Evolutionary conservation across 495 filamentous ascomycete genomes (phyloP), one percentile per base, ranked within the genome.

Genomic region (Xylaria flabelliformis): DNA sequence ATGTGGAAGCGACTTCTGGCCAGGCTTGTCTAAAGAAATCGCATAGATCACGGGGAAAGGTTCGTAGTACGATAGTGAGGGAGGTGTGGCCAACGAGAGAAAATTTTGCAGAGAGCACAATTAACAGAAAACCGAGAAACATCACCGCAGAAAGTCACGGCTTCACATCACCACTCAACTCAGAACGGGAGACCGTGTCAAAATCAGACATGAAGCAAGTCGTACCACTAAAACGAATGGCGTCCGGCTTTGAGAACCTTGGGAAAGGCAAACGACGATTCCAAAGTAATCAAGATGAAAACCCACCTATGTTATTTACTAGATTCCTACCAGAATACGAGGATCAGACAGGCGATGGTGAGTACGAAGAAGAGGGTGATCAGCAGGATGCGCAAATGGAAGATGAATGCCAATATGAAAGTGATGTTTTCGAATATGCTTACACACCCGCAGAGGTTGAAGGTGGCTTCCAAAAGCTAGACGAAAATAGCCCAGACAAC

Each of bases 41-140:
- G 21, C 26, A 48, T 50, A 71, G 56, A 46, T 42, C 26, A 26
- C 63, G 65, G 39, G 62, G 41, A 24, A 70, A 46, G 26, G 34
- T 17, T 42, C 58, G 62, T 2, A 70, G 59, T 19, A 9, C 63
- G 24, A 39, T 8, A 13, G 41, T 55, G 10, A 72, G 71, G 44
- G 77, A 79, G 3, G 19, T 75, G 6, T 79, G 77, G 77, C 77
- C 77, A 24, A 79, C 74, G 4, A 62, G 50, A 10, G 64, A 77
- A 10, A 75, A 79, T 61, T 79, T 79, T n/a, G 29, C 63, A 29
- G 77, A 79, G 21, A 72, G 71, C 46, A 41, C 75, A 21, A 66
- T 61, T 41, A 48, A 41, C 24, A 56, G 19, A 62, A 70, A 55
- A 17, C 51, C 36, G 26, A 75, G 50, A 29, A 34, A 64, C 1